Evolutionary conservation across 768 basidiomycete species (phyloP).

Genomic region (Gyrodon lividus): DNA sequence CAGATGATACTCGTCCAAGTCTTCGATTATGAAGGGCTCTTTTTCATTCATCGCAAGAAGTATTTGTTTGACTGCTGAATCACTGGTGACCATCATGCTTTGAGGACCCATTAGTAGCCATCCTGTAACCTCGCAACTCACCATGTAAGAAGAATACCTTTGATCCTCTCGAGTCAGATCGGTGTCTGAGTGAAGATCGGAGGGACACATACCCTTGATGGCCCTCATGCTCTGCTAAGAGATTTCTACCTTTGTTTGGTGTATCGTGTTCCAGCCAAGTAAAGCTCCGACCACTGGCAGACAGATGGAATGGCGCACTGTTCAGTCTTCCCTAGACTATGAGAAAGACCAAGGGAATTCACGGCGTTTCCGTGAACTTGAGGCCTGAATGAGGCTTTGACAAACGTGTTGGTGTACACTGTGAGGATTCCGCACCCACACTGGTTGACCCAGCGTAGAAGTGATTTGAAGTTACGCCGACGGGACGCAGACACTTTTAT

Average conservation of each 20-base stretch:
- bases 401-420: constrained; percentile 9
- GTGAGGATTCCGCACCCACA: neutral
- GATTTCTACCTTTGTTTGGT: neutral
- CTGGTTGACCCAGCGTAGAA: neutral
- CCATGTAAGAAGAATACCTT: constrained; percentile 71
- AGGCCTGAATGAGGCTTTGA: constrained; percentile 7
- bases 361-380: constrained; percentile 7
- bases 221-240: constrained; percentile 48
- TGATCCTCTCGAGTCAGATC: constrained; percentile 2
- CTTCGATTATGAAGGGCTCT: constrained; percentile 80
- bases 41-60: constrained; percentile 80
- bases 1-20: constrained; percentile 80
- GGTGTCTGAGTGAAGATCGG: constrained; percentile 2
- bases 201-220: constrained; percentile 50
- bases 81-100: constrained; percentile 43
- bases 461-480: neutral
- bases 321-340: constrained; percentile 9
- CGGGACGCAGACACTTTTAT: constrained; percentile 1
- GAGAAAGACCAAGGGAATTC: constrained; percentile 14
- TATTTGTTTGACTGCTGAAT: constrained; percentile 88
- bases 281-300: too few species aligned
- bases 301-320: constrained; percentile 1
- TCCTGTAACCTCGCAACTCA: constrained; percentile 27
- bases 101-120: neutral
- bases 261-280: neutral